Percentiles rank a stretch among this genome's conserved stretches.
phyloP scores from a whole-genome alignment of 305 asterid species.

The Coffea humblotiana region DNA sequence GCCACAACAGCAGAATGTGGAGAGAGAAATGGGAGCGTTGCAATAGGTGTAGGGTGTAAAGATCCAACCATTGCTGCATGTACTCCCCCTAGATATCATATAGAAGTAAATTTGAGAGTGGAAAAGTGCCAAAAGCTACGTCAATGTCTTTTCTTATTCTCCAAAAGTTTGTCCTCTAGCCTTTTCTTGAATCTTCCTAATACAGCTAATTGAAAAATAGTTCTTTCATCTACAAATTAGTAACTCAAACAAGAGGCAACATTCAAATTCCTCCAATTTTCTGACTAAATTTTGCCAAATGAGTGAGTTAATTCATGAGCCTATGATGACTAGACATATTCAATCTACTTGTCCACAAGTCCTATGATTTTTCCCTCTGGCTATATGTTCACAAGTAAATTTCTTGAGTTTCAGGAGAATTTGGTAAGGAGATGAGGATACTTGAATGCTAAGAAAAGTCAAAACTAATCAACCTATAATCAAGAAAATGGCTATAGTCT shows the following conservation, averaged over 20 bases:
- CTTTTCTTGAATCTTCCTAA: neutral
- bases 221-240: neutral
- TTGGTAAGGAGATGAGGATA: neutral
- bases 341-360: neutral
- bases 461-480: neutral
- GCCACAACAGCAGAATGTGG: neutral
- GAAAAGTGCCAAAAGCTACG: neutral
- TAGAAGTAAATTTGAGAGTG: conserved; percentile 1
- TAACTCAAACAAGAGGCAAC: neutral
- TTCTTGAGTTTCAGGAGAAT: neutral
- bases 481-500: conserved; percentile 57
- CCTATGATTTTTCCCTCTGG: neutral
- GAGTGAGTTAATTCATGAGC: neutral
- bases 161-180: neutral
- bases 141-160: neutral
- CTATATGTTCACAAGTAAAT: neutral
- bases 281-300: neutral
- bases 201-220: neutral
- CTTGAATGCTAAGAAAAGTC: neutral
- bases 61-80: conserved; percentile 92
- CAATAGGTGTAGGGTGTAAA: conserved; percentile 64
- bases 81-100: conserved; percentile 71
- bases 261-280: neutral
- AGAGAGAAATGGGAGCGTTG: conserved; percentile 1
- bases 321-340: neutral